Evolutionary conservation across 2,329 filamentous ascomycete genomes (phyloP).

Genomic region (Cordyceps militaris): DNA sequence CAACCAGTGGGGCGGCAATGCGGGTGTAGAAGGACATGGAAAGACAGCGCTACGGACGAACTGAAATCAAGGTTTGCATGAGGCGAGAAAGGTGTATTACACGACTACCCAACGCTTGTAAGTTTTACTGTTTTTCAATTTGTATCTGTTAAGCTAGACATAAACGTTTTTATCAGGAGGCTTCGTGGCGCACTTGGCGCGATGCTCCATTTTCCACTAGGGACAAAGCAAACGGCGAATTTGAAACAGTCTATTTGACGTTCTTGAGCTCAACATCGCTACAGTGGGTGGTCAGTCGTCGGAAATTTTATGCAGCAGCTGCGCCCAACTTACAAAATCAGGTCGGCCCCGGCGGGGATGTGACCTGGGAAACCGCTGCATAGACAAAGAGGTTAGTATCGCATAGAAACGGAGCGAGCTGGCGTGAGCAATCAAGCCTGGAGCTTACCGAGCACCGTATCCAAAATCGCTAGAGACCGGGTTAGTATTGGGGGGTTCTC

Average conservation of each 20-base stretch:
- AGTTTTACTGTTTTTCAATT: slow-evolving; percentile 2
- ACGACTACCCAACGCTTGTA: neutral
- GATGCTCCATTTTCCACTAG: neutral
- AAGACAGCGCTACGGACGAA: neutral
- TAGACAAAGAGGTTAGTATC: slow-evolving; percentile 13
- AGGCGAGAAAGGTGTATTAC: neutral
- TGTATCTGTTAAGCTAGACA: neutral
- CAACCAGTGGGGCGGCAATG: slow-evolving; percentile 10
- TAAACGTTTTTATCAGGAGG: neutral
- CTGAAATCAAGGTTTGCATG: neutral
- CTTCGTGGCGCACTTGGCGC: neutral
- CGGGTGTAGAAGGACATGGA: slow-evolving; percentile 10
- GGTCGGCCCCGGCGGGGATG: slow-evolving; percentile 66
- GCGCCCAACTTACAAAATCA: slow-evolving; percentile 71
- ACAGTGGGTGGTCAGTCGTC: slow-evolving; percentile 13
- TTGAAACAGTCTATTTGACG: slow-evolving; percentile 40
- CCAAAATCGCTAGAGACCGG: slow-evolving; percentile 47
- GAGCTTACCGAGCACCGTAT: slow-evolving; percentile 53
- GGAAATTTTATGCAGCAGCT: no score
- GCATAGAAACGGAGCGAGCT: neutral
- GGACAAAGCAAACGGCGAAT: neutral
- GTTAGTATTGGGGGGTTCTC: slow-evolving; percentile 16
- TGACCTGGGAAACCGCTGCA: slow-evolving; percentile 67
- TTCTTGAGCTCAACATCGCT: slow-evolving; percentile 65
- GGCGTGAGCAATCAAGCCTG: neutral